These are phyloP conservation scores for Parietichytrium sp. DNA, from an alignment of 108 stramenopile species.

Conservation along the genomic window DNA sequence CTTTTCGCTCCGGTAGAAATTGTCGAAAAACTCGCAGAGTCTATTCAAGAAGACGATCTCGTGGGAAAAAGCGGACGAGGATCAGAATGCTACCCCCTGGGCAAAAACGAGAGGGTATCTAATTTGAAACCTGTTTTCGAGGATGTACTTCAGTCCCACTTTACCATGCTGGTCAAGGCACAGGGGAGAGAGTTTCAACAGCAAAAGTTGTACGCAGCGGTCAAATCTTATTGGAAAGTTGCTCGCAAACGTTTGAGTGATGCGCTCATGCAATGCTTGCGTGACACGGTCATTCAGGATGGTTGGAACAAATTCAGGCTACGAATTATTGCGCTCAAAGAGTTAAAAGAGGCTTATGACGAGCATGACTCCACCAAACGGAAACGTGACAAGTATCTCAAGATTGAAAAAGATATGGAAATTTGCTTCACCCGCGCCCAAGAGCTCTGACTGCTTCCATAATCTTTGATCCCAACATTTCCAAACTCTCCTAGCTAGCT, in stretches of 20 bases:
- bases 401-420: not conserved
- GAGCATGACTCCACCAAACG: not conserved
- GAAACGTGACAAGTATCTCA: not conserved
- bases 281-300: not conserved
- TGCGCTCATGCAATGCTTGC: not conserved
- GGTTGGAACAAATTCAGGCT: not conserved
- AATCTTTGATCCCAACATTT: not conserved
- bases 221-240: not conserved
- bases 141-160: not conserved
- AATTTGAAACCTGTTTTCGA: not conserved
- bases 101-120: not conserved
- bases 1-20: not conserved
- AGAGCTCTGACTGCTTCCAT: not conserved
- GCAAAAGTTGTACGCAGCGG: not conserved
- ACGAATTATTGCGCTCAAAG: not conserved
- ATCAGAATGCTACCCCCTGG: not conserved
- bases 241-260: constrained; percentile 20
- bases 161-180: not conserved
- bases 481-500: no score
- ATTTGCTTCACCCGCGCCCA: not conserved
- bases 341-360: not conserved
- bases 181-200: constrained; percentile 25
- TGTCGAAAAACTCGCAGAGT: not conserved
- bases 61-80: not conserved
- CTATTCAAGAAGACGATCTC: not conserved